Evolutionary conservation across 1,139 yeast species (phyloP), one percentile per base, ranked within the genome.

Genomic region (Wickerhamomyces sp.): DNA sequence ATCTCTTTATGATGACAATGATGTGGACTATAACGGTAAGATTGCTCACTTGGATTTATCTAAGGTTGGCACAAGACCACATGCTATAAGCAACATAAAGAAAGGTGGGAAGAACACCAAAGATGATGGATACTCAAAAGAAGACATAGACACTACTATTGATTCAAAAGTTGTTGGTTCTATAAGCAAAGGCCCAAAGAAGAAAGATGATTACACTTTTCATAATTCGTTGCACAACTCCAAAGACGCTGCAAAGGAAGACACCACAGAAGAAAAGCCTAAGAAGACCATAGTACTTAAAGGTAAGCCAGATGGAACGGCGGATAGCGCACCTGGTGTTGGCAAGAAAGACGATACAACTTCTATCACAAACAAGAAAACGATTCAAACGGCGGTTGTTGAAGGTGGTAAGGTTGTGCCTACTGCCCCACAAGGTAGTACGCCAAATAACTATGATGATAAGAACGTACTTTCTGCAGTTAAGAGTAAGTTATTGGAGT

Each of bases 131-230:
- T 21, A 21, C 15, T 28, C 31, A 2, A 16, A 27, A 22, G 28
- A 27, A 15, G 40, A 40, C 27, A 41, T 42, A 23, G 47, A 44
- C 15, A 31, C 35, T 4, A 31, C 32, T 2, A 32, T 45, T 21
- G 48, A 45, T 27, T 27, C 40, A 9, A 42, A 32, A 29, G 48
- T 45, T 17, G 37, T 44, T 4, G 44, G 42, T 6, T 31, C 45
- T 3, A 44, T 45, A 16, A 19, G 17, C 7, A 41, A 30, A 26
- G 41, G 34, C 11, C 21, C 15, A 8, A 20, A 28, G 22, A 16
- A 8, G 6, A 22, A 12, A 6, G 18, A 28, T 17, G 9, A 28
- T 9, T 28, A 29, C 16, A 26, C 25, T 5, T 11, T 14, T 10
- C 28, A 28, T 20, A 30, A 28, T 11, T 16, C 21, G 8, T 23